A percentile compares a stretch with the other conserved stretches of the same genome.
phyloP scores from a whole-genome alignment of 139 green algal genomes.

The Choricystis sp. region DNA sequence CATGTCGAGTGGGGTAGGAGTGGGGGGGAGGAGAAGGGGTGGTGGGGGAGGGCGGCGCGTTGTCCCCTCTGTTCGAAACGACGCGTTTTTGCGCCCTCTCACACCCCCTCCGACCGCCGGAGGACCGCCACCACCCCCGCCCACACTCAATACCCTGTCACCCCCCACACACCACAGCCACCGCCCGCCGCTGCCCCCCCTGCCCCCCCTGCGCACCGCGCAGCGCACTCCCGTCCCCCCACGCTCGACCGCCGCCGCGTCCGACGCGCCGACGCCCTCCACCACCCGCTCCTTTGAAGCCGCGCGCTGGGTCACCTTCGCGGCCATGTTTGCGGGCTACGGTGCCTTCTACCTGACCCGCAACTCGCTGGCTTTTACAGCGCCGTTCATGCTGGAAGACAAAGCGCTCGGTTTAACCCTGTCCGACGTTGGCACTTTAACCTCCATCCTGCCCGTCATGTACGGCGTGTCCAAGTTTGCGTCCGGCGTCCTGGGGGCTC shows the following conservation, averaged over 20 bases:
- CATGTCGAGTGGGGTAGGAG: no score
- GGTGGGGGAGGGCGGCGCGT: no score
- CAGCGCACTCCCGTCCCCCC: no score
- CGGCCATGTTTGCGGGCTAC: constrained; percentile 17
- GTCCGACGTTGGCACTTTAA: constrained; percentile 60
- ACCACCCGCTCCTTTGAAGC: not conserved
- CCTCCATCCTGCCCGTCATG: constrained; percentile 72
- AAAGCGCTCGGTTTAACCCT: constrained; percentile 32
- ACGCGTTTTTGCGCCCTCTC: no score
- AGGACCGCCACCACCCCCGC: no score
- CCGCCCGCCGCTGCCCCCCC: no score
- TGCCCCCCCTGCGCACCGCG: not conserved
- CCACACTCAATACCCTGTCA: no score
- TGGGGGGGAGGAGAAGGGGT: no score
- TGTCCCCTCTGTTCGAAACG: no score
- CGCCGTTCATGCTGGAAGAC: constrained; percentile 72
- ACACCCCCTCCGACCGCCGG: no score
- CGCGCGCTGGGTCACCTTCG: not conserved
- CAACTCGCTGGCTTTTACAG: constrained; percentile 70
- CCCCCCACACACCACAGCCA: not conserved
- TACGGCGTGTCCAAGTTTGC: constrained; percentile 68
- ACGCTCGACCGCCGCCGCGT: not conserved
- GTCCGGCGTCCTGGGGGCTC: constrained; percentile 57
- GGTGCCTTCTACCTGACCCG: constrained; percentile 74
- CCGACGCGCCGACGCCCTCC: not conserved